Evolutionary conservation across 495 filamentous ascomycete genomes (phyloP).

Genomic region (Penicillium daleae): DNA sequence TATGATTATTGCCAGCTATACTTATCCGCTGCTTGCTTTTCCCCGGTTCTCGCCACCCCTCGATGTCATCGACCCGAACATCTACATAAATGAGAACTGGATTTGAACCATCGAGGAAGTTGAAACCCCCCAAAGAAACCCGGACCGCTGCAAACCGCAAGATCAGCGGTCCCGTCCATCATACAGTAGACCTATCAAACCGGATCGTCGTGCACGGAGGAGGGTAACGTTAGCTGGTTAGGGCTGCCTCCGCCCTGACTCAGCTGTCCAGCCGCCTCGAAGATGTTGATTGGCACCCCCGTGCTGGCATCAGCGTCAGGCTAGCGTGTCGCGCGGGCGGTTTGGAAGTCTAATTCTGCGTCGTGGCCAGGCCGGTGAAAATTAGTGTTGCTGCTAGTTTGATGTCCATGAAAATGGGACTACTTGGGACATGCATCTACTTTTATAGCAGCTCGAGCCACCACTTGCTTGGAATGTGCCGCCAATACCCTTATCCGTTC

Average conservation of each 20-base stretch:
- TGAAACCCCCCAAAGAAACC: background rate
- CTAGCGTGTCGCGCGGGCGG: background rate
- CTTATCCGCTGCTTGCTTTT: background rate
- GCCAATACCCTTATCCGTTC: background rate
- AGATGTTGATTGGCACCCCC: background rate
- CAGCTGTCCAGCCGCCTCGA: background rate
- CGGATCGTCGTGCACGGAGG: background rate
- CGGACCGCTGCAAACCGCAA: background rate
- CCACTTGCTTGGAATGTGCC: too few relatives aligned
- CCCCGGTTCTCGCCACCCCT: background rate
- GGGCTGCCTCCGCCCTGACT: background rate
- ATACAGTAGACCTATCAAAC: background rate
- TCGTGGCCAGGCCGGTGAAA: background rate
- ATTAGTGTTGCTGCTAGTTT: background rate
- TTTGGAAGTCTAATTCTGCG: background rate
- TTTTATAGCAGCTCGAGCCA: too few relatives aligned
- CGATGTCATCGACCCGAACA: constrained; percentile 4
- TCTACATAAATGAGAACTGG: background rate
- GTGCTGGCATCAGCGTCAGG: background rate
- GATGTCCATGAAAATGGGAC: background rate
- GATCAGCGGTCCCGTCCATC: background rate
- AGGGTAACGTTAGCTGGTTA: too few relatives aligned
- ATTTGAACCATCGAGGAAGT: too few relatives aligned
- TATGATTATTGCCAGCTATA: background rate
- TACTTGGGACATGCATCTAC: background rate